Evolutionary conservation across 257 asterid species (phyloP).

Genomic region (Fraxinus excelsior): DNA sequence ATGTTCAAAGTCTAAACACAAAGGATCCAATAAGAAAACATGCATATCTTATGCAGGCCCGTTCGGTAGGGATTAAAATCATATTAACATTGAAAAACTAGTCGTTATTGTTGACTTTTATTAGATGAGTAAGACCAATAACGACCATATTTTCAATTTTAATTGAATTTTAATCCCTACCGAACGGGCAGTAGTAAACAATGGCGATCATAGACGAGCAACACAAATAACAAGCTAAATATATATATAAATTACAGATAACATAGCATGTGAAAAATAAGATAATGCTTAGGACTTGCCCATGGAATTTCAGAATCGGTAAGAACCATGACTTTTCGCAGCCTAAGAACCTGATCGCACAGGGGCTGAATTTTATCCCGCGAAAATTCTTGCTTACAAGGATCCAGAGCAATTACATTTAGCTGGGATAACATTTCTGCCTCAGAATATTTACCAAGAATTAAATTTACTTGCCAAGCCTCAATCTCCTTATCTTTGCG

Average conservation of each 20-base stretch:
- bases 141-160: no score
- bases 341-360: constrained; percentile 50
- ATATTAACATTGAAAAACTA: no score
- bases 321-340: constrained; percentile 56
- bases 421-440: constrained; percentile 55
- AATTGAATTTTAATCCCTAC: no score
- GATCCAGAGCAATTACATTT: constrained; percentile 61
- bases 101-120: no score
- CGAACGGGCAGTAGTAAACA: no score
- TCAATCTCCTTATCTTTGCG: constrained; percentile 18
- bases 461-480: constrained; percentile 29
- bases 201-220: not conserved
- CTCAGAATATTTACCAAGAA: constrained; percentile 57
- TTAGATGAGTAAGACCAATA: no score
- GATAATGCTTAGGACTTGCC: constrained; percentile 44
- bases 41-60: no score
- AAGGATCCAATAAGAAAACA: no score
- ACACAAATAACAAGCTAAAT: not conserved
- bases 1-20: no score
- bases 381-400: constrained; percentile 44
- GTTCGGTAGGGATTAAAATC: no score
- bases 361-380: constrained; percentile 41
- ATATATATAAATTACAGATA: not conserved
- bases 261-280: constrained; percentile 11
- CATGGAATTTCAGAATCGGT: constrained; percentile 49